Evolutionary conservation across 2,329 filamentous ascomycete genomes (phyloP), one percentile per base, ranked within the genome.

Genomic region (Aschersonia sp.): DNA sequence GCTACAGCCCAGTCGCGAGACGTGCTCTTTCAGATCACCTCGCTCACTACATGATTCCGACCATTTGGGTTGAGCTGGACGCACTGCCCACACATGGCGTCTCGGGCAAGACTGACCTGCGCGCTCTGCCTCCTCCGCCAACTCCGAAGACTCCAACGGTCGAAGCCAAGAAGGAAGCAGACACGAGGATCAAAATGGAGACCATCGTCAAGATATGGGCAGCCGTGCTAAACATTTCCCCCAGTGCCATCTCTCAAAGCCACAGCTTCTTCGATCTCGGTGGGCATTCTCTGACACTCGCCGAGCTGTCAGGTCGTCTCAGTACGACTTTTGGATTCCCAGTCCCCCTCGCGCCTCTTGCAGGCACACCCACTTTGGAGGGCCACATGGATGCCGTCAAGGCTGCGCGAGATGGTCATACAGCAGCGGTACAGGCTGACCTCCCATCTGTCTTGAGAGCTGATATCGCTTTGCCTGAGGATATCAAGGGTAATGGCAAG

Each of bases 181-280:
- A 83, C 52, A 79, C 81, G 49, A 76, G 77, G 11, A 80, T 88
- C 55, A 74, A 71, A 51, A 71, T 82, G 47, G 74, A 83, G 45
- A 76, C 79, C 12, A 77, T 90, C 37, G 76, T 81, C 11, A 76
- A 81, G 54, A 71, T 83, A 47, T 90, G 85, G 85, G 81, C 84
- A 2, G 70, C 77, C 2, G 76, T 80, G 30, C 70, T 90, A 11
- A 79, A 81, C 51, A 74, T 83, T n/a, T 73, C 82, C 0, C 66
- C 70, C 8, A 72, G 65, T 41, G 69, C 74, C 22, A 76, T 89
- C 30, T 83, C 81, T 58, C 74, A 69, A 2, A 79, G 85, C 51
- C 81, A 87, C 59, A 83, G 81, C 60, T 90, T 90, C 63, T 90
- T 89, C 59, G 85, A 89, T 50, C 68, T 90, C 2, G 85, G 85